Evolutionary conservation across 495 filamentous ascomycete species (phyloP), one percentile per base, ranked within the genome.

Genomic region (Xylaria castorea): DNA sequence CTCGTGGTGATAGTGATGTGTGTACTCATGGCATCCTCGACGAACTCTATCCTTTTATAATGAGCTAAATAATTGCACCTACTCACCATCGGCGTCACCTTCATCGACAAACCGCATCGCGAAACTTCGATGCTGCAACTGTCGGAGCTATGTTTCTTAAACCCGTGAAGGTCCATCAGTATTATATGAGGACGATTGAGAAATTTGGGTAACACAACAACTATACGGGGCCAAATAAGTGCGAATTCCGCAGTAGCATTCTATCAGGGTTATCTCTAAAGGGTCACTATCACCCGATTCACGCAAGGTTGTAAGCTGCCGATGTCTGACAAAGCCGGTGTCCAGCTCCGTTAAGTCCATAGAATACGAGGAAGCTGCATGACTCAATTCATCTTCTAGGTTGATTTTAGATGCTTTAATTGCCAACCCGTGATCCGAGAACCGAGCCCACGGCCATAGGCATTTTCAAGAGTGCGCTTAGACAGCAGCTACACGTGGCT

Each of bases 341-440:
- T 57, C 71, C 60, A 63, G 40, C 48, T 72, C 70, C 66, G 74
- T 74, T 77, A 77, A 77, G 66, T 75, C 76, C 76, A 75, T 57
- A 57, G 25, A 57, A 53, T 9, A 55, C 71, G 68, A 60, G 0
- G 40, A 30, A 44, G 30, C 16, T 58, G 65, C 46, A 58, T 67
- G 65, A 68, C 70, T 40, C 61, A n/a, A 11, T 18, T 61, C 30
- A 34, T 58, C 55, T 58, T 20, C 20, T 5, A 22, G 8, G 6
- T 25, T 61, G 32, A 38, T 32, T 32, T 16, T 12, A 57, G 12
- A 32, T 57, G 4, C 14, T 32, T n/a, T 6, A 57, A 57, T 5
- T 12, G 14, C 32, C 27, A 57, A 18, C 11, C 25, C 12, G 18
- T 5, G 25, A 32, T 12, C 20, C 5, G 5, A 50, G 46, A 50